Base-by-base conservation (phyloP, 257 asterid species). In the Plantago elongata region DNA sequence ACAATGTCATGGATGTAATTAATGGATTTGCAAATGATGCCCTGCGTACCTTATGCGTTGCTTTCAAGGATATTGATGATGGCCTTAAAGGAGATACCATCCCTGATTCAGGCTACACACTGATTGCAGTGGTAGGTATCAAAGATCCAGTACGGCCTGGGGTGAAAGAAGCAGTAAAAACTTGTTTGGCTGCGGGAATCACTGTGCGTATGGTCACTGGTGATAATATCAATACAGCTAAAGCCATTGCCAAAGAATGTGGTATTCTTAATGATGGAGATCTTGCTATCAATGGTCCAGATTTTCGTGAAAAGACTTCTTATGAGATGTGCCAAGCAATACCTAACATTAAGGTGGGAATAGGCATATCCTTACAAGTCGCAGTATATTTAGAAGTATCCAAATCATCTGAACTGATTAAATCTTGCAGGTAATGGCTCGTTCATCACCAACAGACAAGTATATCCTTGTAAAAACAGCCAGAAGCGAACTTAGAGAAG, bases 101-200 rank as follows among this genome's bases (percentile, higher is more conserved):
- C 44, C 96, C 97, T 27, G 81, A 80, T 16, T 68, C 75, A 70
- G 96, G 94, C 64, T 93, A 89, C 73, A 82, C 93, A 11, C 77
- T 93, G 57, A 81, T 93, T 65, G 85, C 82, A 52, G 80, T 93
- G 7, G 90, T 93, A 58, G 97, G 97, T 69, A 93, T 93, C 61
- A 93, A 89, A 69, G 99, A 93, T 77, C 99, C 99, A 3, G 92
- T 93, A 75, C 95, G 96, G 46, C 85, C 83, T 17, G 99, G 94
- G 67, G 99, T 93, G 54, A 85, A 69, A 70, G 95, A 89, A 51
- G 97, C 99, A 6, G 97, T 93, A 44, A 62, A 74, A 76, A 83
- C 82, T 18, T 93, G 99, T 74, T 74, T 84, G 50, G 87, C 76
- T 48, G 99, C 99, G 9, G 99, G 99, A 63, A 87, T 93, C 72